Evolutionary conservation across 1,139 yeast genomes (phyloP).

Genomic region (Taiozyma sp.): DNA sequence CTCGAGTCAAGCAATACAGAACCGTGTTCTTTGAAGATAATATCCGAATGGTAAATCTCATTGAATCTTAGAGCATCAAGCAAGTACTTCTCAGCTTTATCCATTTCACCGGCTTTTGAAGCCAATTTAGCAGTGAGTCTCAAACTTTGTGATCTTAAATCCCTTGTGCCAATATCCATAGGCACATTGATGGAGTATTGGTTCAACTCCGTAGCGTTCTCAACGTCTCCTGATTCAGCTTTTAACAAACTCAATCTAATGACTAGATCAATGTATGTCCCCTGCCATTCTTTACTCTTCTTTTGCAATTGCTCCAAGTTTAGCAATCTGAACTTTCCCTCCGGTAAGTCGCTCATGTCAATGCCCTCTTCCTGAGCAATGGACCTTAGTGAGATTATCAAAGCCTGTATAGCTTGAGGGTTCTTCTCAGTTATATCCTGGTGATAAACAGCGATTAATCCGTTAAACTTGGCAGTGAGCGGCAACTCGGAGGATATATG

Average conservation of each 20-base stretch:
- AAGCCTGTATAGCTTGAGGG: constrained; percentile 15
- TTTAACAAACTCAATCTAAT: constrained; percentile 30
- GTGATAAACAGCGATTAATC: constrained; percentile 26
- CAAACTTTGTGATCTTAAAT: constrained; percentile 25
- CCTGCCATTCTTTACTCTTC: constrained; percentile 27
- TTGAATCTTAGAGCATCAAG: constrained; percentile 35
- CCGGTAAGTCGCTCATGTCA: constrained; percentile 13
- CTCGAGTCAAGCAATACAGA: constrained; percentile 14
- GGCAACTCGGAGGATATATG: constrained; percentile 28
- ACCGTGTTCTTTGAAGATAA: constrained; percentile 15
- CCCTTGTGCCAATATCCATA: constrained; percentile 26
- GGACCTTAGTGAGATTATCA: constrained; percentile 23
- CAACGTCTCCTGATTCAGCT: constrained; percentile 21
- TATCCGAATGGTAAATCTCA: constrained; percentile 19
- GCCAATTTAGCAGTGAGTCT: constrained; percentile 21
- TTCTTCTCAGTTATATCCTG: constrained; percentile 21
- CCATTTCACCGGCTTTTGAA: constrained; percentile 16
- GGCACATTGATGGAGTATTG: constrained; percentile 24
- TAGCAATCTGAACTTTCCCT: constrained; percentile 23
- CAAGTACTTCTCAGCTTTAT: constrained; percentile 33
- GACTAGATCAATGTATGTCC: constrained; percentile 33
- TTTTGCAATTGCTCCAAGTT: constrained; percentile 12
- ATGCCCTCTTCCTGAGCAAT: constrained; percentile 19
- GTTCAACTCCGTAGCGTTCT: constrained; percentile 28
- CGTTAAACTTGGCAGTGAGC: constrained; percentile 21